Conservation (phyloP, 139 green algal species). For the Chlorella sorokiniana region DNA sequence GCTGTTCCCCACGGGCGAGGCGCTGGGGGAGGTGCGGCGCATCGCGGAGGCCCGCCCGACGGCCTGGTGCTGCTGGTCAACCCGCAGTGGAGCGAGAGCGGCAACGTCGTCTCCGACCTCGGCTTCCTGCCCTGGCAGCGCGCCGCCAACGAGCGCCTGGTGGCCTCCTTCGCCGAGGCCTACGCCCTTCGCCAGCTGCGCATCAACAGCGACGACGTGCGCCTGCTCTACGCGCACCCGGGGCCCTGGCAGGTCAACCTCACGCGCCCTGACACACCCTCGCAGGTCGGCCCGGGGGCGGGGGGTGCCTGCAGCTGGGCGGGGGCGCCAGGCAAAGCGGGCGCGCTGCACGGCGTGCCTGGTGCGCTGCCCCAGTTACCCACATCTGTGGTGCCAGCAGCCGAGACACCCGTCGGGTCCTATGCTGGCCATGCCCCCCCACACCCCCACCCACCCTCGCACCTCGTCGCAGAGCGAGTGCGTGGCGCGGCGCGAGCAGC, state of each 20-base stretch:
- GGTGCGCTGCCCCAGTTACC: neutral
- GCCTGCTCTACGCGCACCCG: slow-evolving; percentile 56
- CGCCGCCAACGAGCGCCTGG: slow-evolving; percentile 49
- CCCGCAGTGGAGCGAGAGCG: slow-evolving; percentile 69
- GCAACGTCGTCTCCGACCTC: slow-evolving; percentile 60
- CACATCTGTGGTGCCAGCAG: no score
- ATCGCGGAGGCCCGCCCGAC: slow-evolving; percentile 28
- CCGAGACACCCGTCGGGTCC: no score
- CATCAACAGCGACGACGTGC: slow-evolving; percentile 69
- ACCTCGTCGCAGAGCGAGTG: slow-evolving; percentile 18
- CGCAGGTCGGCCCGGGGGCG: neutral
- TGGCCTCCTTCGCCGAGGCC: slow-evolving; percentile 63
- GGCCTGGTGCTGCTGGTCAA: slow-evolving; percentile 81
- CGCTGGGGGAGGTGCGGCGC: slow-evolving; percentile 58
- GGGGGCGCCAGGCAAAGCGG: no score
- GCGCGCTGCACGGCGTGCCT: no score
- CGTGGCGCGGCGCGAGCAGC: slow-evolving; percentile 39
- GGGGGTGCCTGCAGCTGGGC: neutral
- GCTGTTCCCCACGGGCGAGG: slow-evolving; percentile 80
- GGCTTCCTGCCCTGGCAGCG: slow-evolving; percentile 45
- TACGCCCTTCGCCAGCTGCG: slow-evolving; percentile 75
- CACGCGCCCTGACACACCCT: neutral
- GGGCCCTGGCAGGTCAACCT: slow-evolving; percentile 63
- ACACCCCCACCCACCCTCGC: neutral
- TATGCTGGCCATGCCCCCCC: neutral